Conservation (phyloP, 306 rosid species). For the Cucurbita pepo region DNA sequence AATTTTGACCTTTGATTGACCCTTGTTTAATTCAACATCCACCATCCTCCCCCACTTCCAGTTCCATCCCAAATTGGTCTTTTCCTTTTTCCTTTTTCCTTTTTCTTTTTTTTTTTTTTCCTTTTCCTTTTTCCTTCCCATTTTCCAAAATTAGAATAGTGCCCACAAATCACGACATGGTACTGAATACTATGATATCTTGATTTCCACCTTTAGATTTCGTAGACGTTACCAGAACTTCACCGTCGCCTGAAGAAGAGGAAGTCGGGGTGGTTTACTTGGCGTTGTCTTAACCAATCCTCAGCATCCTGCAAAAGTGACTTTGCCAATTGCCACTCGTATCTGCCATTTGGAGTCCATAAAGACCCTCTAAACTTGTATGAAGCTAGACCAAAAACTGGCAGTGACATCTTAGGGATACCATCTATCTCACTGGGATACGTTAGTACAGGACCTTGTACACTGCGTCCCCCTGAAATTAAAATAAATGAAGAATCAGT, state of each 20-base stretch:
- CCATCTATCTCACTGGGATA: conserved; percentile 24
- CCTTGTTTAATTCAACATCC: neutral
- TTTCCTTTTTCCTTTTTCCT: neutral
- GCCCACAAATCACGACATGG: neutral
- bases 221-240: neutral
- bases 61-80: neutral
- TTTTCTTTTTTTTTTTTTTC: neutral
- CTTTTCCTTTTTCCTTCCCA: neutral
- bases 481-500: neutral
- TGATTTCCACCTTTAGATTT: neutral
- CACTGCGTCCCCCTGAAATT: conserved; percentile 34
- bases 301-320: conserved; percentile 49
- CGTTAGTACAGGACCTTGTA: conserved; percentile 23
- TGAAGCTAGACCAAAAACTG: conserved; percentile 76
- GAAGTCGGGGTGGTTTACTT: conserved; percentile 82
- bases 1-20: neutral
- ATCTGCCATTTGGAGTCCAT: conserved; percentile 71
- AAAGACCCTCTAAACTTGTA: conserved; percentile 77
- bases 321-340: conserved; percentile 37
- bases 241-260: conserved; percentile 55
- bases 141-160: neutral
- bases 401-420: conserved; percentile 39
- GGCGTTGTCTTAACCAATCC: conserved; percentile 39
- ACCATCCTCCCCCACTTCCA: neutral
- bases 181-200: neutral